phyloP scores from a whole-genome alignment of 2,329 filamentous ascomycete species.

The Xylariaceae sp. region DNA sequence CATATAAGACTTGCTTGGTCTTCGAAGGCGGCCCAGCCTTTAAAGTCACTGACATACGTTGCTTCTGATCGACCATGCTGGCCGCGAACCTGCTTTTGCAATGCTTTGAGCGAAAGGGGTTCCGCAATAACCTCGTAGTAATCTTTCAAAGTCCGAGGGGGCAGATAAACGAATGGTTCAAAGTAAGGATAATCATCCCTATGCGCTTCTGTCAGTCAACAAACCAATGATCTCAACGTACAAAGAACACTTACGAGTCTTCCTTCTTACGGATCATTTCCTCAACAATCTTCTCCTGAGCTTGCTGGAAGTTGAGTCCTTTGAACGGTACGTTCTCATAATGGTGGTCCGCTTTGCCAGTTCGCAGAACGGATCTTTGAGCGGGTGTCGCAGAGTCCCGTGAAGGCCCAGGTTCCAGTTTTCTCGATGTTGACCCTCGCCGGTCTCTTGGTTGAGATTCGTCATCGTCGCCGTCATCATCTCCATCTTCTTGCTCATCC shows the following conservation, averaged over 20 bases:
- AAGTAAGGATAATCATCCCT: constrained; percentile 74
- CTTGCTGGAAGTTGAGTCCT: constrained; percentile 80
- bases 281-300: constrained; percentile 83
- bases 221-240: neutral
- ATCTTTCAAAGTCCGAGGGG: constrained; percentile 76
- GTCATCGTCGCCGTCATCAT: constrained; percentile 34
- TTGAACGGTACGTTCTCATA: constrained; percentile 68
- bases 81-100: constrained; percentile 80
- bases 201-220: constrained; percentile 36
- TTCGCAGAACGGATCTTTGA: constrained; percentile 41
- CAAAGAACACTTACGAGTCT: constrained; percentile 59
- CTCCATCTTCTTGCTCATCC: constrained; percentile 30
- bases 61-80: constrained; percentile 71
- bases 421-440: constrained; percentile 38
- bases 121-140: constrained; percentile 87
- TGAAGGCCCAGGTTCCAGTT: constrained; percentile 44
- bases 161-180: constrained; percentile 79
- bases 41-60: constrained; percentile 72
- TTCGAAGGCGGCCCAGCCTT: constrained; percentile 82
- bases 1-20: constrained; percentile 82
- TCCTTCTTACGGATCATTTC: constrained; percentile 75
- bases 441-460: constrained; percentile 28
- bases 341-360: constrained; percentile 56
- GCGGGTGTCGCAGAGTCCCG: constrained; percentile 38
- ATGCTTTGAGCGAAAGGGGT: constrained; percentile 77